Evolutionary conservation across 805 yeast genomes (phyloP).

Genomic region (Candida palmyrensis): DNA sequence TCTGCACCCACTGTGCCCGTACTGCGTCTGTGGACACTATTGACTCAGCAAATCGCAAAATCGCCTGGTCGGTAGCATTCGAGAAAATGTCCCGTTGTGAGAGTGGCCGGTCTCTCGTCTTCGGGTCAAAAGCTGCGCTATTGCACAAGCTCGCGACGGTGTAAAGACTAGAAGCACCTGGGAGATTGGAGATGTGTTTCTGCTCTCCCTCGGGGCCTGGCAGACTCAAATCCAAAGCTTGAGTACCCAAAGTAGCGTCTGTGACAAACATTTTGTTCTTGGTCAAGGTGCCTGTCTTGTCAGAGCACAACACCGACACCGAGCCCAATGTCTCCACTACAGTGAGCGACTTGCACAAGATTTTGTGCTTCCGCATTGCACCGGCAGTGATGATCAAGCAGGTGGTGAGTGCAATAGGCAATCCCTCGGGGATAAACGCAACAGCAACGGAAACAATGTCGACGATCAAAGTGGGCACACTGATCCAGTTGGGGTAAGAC

Average conservation of each 20-base stretch:
- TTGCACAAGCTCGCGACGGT: slow-evolving; percentile 31
- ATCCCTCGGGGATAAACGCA: slow-evolving; percentile 49
- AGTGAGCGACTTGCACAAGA: slow-evolving; percentile 41
- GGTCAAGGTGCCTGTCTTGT: slow-evolving; percentile 45
- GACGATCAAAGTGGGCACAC: slow-evolving; percentile 34
- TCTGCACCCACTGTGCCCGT: slow-evolving; percentile 15
- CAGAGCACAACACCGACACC: slow-evolving; percentile 42
- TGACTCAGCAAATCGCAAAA: slow-evolving; percentile 30
- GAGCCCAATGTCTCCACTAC: slow-evolving; percentile 56
- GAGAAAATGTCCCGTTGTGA: slow-evolving; percentile 26
- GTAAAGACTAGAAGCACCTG: slow-evolving; percentile 8
- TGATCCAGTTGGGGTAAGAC: slow-evolving; percentile 36
- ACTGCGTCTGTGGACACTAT: slow-evolving; percentile 9
- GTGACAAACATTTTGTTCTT: slow-evolving; percentile 45
- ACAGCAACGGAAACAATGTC: slow-evolving; percentile 43
- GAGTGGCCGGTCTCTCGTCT: slow-evolving; percentile 3
- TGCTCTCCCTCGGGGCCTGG: slow-evolving; percentile 8
- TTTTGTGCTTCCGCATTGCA: slow-evolving; percentile 39
- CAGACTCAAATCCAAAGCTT: slow-evolving; percentile 2
- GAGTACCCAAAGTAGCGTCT: slow-evolving; percentile 13
- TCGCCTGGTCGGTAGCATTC: slow-evolving; percentile 46
- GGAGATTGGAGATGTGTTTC: slow-evolving; percentile 8
- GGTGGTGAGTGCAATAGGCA: slow-evolving; percentile 47
- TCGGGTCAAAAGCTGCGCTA: slow-evolving; percentile 20
- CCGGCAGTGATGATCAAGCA: slow-evolving; percentile 45